Evolutionary conservation across 1,284 basidiomycete species (phyloP), one percentile per base, ranked within the genome.

Genomic region (Exobasidium rhododendri): DNA sequence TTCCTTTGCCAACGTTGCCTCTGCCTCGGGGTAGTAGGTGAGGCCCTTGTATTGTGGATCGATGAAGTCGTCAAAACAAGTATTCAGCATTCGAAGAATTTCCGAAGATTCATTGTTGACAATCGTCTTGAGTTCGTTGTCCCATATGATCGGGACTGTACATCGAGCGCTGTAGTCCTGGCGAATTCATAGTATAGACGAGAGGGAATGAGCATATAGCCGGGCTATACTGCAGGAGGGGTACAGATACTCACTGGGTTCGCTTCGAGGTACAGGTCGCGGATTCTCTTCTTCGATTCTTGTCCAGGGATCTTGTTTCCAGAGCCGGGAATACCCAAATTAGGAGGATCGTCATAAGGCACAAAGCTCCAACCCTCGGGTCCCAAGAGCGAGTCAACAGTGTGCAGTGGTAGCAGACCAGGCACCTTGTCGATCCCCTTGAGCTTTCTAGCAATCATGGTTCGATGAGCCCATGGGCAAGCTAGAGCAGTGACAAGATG

Each of bases 341-440:
- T 62, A 20, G 56, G 54, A 3, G 64, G 62, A 26, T 70, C 67
- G 26, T 74, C 68, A 58, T 70, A 68, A 52, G 75, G 70, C 5
- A 87, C 88, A 76, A 97, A 97, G 0, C 91, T 88, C 94, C 94
- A 97, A 22, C 94, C 94, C 11, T 87, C 80, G 17, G 83, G 78
- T 47, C 90, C 90, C 86, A 96, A 89, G 74, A 85, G 87, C 1
- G 94, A 92, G 65, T 93, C 92, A 32, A 97, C 93, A 59, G 72
- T 29, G 30, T 51, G 53, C 47, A 65, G 55, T 11, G 61, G 73
- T 22, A 62, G 49, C 86, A 82, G 71, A 89, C 91, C 84, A 65
- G 96, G 86, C 65, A 91, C 83, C 44, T 88, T 85, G 69, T 97
- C 90, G 40, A 98, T 85, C 0, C 93, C 92, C 81, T 97, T 97